Evolutionary conservation across 768 basidiomycete genomes (phyloP).

Genomic region (Phylloporus sp.): DNA sequence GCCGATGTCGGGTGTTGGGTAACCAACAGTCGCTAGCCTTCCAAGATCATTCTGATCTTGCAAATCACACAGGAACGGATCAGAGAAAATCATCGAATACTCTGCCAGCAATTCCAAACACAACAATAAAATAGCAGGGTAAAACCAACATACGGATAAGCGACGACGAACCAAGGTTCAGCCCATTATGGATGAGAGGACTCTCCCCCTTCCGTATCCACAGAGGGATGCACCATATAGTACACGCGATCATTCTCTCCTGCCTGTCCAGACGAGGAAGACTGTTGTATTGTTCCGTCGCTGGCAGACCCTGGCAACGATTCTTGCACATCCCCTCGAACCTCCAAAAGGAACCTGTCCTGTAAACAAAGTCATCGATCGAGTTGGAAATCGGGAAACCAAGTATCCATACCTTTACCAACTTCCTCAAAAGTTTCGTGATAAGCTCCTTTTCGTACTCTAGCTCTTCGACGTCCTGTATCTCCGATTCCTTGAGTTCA

Average conservation of each 20-base stretch:
- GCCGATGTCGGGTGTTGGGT: constrained; percentile 1
- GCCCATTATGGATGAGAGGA: constrained; percentile 31
- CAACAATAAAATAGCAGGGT: constrained; percentile 2
- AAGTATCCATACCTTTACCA: constrained; percentile 69
- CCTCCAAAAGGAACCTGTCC: constrained; percentile 84
- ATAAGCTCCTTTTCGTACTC: constrained; percentile 91
- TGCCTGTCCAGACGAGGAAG: constrained; percentile 47
- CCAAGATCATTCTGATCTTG: too few species aligned
- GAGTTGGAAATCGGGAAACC: background rate
- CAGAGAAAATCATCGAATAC: background rate
- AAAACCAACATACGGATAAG: constrained; percentile 11
- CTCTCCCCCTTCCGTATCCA: constrained; percentile 59
- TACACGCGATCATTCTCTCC: constrained; percentile 66
- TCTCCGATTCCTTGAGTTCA: constrained; percentile 79
- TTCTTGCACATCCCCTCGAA: constrained; percentile 80
- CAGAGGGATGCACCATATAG: constrained; percentile 89
- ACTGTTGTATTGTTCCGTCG: constrained; percentile 47
- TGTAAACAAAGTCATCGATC: constrained; percentile 26
- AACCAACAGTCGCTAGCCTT: background rate
- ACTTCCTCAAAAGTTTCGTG: constrained; percentile 80
- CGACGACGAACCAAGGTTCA: background rate
- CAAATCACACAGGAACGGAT: background rate
- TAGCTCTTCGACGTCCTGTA: constrained; percentile 80
- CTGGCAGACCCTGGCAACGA: constrained; percentile 62
- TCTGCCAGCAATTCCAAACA: constrained; percentile 2